Conservation (phyloP, 2,329 filamentous ascomycete species). For the Aspergillus novoparasiticus region DNA sequence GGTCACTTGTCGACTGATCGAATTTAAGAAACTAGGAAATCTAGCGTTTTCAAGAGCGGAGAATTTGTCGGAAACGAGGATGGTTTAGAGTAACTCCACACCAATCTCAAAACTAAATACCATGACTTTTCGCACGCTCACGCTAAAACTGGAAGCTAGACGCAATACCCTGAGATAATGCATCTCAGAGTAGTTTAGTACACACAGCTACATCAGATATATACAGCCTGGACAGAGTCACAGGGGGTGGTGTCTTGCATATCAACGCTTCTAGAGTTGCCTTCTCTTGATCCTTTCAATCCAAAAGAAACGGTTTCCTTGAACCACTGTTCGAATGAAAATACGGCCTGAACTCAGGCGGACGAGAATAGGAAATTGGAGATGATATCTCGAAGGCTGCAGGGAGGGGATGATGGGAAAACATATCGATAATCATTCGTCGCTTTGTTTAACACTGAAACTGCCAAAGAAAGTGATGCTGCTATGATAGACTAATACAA, state of each 20-base stretch:
- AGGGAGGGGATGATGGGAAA: constrained; percentile 1
- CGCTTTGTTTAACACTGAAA: constrained; percentile 19
- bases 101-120: neutral
- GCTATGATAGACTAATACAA: constrained; percentile 32
- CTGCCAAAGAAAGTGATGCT: constrained; percentile 23
- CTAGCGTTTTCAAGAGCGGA: neutral
- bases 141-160: neutral
- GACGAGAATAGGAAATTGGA: neutral
- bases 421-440: constrained; percentile 25
- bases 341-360: neutral
- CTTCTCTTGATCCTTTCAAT: constrained; percentile 1
- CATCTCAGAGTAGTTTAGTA: neutral
- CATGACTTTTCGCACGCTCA: neutral
- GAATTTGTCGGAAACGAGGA: neutral
- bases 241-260: neutral
- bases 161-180: neutral
- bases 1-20: neutral
- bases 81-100: neutral
- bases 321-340: neutral
- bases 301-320: neutral
- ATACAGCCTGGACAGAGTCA: neutral
- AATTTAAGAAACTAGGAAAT: neutral
- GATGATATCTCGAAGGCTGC: neutral
- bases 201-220: neutral
- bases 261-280: constrained; percentile 2